A percentile compares a stretch with the other conserved stretches of the same genome.
These are phyloP conservation scores for Globisporangium spinosum DNA, from an alignment of 352 stramenopile species.

Conservation along the genomic window DNA sequence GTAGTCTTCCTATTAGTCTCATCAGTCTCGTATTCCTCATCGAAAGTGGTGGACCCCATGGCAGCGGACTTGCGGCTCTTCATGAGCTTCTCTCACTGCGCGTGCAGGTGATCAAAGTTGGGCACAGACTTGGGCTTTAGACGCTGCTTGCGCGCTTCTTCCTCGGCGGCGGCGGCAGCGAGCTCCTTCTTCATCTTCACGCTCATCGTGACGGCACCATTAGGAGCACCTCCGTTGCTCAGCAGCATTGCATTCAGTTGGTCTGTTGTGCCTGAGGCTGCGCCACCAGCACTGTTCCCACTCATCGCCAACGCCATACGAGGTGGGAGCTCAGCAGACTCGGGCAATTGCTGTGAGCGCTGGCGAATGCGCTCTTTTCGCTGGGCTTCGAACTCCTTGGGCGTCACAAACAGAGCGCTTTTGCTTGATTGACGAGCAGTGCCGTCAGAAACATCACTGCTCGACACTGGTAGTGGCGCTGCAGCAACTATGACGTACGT, in stretches of 20 bases:
- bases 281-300: background rate
- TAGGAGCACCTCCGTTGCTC: background rate
- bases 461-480: background rate
- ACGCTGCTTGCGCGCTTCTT: slow-evolving; percentile 26
- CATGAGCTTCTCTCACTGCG: slow-evolving; percentile 36
- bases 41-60: background rate
- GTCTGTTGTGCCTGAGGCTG: slow-evolving; percentile 5
- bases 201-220: slow-evolving; percentile 32
- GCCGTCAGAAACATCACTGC: slow-evolving; percentile 13
- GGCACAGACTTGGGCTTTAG: slow-evolving; percentile 49
- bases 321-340: slow-evolving; percentile 39
- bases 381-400: slow-evolving; percentile 31
- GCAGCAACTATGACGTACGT: slow-evolving; percentile 35
- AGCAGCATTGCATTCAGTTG: background rate
- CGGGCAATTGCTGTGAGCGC: slow-evolving; percentile 43
- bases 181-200: slow-evolving; percentile 54
- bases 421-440: background rate
- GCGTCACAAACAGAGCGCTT: background rate
- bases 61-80: background rate
- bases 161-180: slow-evolving; percentile 31
- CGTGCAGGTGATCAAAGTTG: slow-evolving; percentile 59
- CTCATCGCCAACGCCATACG: slow-evolving; percentile 37
- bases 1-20: background rate
- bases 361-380: slow-evolving; percentile 50
- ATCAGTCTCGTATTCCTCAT: background rate